Percentiles rank a stretch among this genome's conserved stretches.
Evolutionary conservation across 176 grass and related monocot genomes (phyloP).

Genomic region (Carex pumila): DNA sequence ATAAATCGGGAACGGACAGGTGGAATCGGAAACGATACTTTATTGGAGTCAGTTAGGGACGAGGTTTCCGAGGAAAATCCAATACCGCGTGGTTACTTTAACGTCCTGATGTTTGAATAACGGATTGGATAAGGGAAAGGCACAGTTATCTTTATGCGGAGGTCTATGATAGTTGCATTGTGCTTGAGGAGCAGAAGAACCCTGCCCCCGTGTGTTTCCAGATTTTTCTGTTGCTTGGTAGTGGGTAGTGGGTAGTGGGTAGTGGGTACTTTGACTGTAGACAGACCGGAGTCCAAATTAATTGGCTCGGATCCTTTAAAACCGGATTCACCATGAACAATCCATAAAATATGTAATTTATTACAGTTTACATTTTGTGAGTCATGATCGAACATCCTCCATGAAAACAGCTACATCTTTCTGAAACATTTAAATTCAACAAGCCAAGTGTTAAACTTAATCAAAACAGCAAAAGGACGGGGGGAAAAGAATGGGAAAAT

Average conservation of each 20-base stretch:
- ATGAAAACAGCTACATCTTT: conserved; percentile 78
- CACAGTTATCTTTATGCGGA: neutral
- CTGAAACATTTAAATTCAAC: conserved; percentile 33
- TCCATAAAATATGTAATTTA: neutral
- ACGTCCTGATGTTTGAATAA: neutral
- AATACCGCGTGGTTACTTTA: neutral
- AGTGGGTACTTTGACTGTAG: no score
- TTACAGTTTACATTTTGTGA: neutral
- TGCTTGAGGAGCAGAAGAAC: neutral
- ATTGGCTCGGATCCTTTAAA: neutral
- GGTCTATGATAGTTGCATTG: neutral
- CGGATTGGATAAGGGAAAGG: neutral
- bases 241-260: no score
- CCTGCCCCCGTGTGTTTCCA: neutral
- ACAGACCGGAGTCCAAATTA: neutral
- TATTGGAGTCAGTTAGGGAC: neutral
- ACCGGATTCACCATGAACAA: neutral
- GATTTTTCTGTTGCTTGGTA: neutral
- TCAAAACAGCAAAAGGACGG: no score
- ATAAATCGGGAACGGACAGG: neutral
- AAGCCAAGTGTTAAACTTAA: neutral
- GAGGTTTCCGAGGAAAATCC: neutral
- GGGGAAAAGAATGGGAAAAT: neutral
- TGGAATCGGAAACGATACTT: neutral
- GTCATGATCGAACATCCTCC: conserved; percentile 53